Evolutionary conservation across 139 green algal genomes (phyloP).

Genomic region (Micractinium conductrix): DNA sequence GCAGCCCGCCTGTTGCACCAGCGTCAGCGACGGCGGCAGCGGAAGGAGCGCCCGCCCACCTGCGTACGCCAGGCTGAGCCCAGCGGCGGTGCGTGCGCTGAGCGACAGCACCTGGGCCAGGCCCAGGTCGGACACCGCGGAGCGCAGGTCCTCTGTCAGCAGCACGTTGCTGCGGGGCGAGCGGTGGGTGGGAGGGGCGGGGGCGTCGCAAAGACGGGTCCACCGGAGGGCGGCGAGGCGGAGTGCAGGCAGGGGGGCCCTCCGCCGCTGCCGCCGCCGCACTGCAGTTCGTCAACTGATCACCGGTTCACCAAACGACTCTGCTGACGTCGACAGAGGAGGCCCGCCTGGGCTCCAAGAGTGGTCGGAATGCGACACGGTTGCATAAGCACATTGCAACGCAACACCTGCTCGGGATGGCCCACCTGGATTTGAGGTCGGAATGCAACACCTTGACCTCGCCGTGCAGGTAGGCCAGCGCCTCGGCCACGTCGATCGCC

Average conservation of each 20-base stretch:
- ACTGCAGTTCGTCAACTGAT: too few relatives aligned
- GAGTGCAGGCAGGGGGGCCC: too few relatives aligned
- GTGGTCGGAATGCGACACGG: too few relatives aligned
- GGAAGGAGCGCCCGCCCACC: background rate
- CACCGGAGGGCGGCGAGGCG: too few relatives aligned
- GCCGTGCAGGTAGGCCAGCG: conserved; percentile 7
- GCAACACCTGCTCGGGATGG: background rate
- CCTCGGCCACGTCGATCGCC: conserved; percentile 7
- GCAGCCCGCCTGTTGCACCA: too few relatives aligned
- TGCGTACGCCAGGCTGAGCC: background rate
- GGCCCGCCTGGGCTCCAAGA: too few relatives aligned
- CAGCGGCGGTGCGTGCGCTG: background rate
- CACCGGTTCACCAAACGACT: too few relatives aligned
- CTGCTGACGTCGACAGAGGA: too few relatives aligned
- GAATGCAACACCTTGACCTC: background rate
- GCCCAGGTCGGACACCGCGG: background rate
- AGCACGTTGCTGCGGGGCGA: conserved; percentile 6
- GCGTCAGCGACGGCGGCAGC: too few relatives aligned
- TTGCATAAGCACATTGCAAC: background rate
- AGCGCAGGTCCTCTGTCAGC: background rate
- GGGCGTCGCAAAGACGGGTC: background rate
- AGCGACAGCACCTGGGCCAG: background rate
- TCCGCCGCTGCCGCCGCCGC: too few relatives aligned
- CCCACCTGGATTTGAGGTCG: conserved; percentile 9
- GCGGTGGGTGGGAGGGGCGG: background rate